Base-by-base conservation (phyloP, 1,284 basidiomycete species). In the Cryptococcus jaspeensis region DNA sequence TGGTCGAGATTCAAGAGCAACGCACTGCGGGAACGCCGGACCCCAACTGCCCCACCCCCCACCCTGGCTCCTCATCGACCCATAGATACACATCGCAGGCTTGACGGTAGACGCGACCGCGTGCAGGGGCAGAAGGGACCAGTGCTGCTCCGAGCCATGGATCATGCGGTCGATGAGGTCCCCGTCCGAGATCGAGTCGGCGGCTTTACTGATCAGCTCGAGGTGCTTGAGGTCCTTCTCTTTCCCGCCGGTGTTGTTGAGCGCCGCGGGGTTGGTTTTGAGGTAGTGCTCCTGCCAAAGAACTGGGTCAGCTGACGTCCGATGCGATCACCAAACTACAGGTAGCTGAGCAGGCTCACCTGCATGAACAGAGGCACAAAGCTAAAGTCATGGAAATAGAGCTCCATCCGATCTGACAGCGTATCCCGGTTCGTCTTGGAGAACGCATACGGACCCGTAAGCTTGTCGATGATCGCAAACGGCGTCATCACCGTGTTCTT, bases 281-380 rank as follows among this genome's bases (percentile, higher is more conserved):
- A 92, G 75, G 72, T 95, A 96, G 71, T 95, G 94, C 76, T 96
- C 93, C 89, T 94, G 66, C 25, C n/a, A n/a, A n/a, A n/a, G n/a
- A n/a, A n/a, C n/a, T n/a, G n/a, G n/a, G n/a, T n/a, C n/a, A n/a
- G 43, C 2, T 37, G 60, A 53, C 52, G 52, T 38, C 38, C 50
- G 20, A 38, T 23, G 13, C 20, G 25, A 23, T 8, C 45, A 7
- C 39, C n/a, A 7, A 40, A 23, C 5, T 37, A 23, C 13, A 39
- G 22, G 36, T 18, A n/a, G 8, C 45, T 8, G 45, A n/a, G n/a
- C n/a, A n/a, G n/a, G n/a, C 66, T 59, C 49, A 90, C 91, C 81
- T 94, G 91, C 50, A 98, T 90, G 79, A 99, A 98, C 32, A 99
- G 79, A 0, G 95, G 95, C 49, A 99, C 84, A 67, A 98, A 91